phyloP scores from a whole-genome alignment of 2,329 filamentous ascomycete species.

The Xenosphaeropsis pyriputrescens region DNA sequence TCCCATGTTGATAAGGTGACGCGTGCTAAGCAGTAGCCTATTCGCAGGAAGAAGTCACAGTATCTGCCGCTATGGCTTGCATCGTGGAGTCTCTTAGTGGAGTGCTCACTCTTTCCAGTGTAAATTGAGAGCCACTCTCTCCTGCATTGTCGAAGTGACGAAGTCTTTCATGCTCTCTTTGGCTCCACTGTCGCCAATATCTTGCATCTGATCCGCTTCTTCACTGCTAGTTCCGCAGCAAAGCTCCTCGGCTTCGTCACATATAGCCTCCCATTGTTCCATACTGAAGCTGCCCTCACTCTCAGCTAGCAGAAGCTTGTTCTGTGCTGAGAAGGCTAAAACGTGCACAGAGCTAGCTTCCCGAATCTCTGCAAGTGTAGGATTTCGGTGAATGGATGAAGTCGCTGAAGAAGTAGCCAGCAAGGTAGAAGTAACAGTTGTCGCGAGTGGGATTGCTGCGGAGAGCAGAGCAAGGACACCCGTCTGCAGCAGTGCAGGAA shows the following conservation, averaged over 20 bases:
- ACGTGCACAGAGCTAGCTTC: conserved; percentile 61
- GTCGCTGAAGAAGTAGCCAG: conserved; percentile 38
- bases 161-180: conserved; percentile 40
- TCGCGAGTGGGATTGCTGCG: conserved; percentile 65
- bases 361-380: conserved; percentile 46
- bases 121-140: conserved; percentile 36
- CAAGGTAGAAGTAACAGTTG: conserved; percentile 51
- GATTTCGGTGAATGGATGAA: conserved; percentile 31
- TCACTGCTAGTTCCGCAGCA: conserved; percentile 35
- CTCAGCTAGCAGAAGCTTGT: conserved; percentile 62
- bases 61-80: too few relatives aligned
- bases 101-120: conserved; percentile 33
- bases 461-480: conserved; percentile 67
- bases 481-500: conserved; percentile 73
- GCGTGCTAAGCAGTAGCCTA: too few relatives aligned
- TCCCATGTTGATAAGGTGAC: too few relatives aligned
- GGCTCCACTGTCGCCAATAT: conserved; percentile 25
- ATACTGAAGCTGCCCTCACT: conserved; percentile 69
- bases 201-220: conserved; percentile 11
- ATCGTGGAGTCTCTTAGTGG: too few relatives aligned
- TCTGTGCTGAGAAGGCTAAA: conserved; percentile 64
- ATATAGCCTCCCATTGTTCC: conserved; percentile 60
- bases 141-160: conserved; percentile 44
- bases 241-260: conserved; percentile 45
- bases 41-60: too few relatives aligned